Evolutionary conservation across 1,284 basidiomycete genomes (phyloP).

Genomic region (Cutaneotrichosporon mucoides): DNA sequence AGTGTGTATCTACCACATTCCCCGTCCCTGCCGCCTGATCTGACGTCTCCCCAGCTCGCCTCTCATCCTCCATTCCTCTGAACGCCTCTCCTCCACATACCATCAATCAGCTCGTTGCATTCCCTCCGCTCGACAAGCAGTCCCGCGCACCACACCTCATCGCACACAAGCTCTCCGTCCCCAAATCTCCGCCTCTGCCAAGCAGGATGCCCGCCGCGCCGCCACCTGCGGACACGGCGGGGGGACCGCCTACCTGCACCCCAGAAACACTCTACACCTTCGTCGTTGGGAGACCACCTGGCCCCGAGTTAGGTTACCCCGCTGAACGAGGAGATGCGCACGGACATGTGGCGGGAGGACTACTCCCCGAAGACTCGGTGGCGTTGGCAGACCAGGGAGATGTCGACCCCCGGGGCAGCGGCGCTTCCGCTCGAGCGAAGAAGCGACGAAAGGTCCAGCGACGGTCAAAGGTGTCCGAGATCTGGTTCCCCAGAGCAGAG

Average conservation of each 20-base stretch:
- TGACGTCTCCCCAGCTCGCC: no score
- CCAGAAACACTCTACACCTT: conserved; percentile 19
- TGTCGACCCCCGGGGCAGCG: conserved; percentile 1
- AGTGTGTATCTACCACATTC: no score
- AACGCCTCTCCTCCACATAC: no score
- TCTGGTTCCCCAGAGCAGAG: conserved; percentile 22
- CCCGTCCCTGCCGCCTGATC: no score
- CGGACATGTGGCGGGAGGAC: conserved; percentile 3
- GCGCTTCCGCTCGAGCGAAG: conserved; percentile 16
- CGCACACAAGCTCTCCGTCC: no score
- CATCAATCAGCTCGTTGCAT: no score
- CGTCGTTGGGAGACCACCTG: conserved; percentile 15
- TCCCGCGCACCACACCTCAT: no score
- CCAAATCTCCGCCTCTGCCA: neutral
- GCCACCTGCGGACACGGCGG: neutral
- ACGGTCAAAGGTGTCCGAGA: conserved; percentile 19
- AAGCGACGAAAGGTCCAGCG: conserved; percentile 22
- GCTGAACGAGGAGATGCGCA: conserved; percentile 10
- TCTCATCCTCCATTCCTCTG: no score
- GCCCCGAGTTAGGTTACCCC: conserved; percentile 14
- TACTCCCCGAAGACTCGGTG: neutral
- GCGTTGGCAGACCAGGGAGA: conserved; percentile 6
- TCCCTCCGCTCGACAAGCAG: neutral
- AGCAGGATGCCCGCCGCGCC: conserved; percentile 8
- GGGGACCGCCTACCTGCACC: conserved; percentile 1